Base-by-base conservation (phyloP, 1,284 basidiomycete species). In the Cryptococcus sp. region DNA sequence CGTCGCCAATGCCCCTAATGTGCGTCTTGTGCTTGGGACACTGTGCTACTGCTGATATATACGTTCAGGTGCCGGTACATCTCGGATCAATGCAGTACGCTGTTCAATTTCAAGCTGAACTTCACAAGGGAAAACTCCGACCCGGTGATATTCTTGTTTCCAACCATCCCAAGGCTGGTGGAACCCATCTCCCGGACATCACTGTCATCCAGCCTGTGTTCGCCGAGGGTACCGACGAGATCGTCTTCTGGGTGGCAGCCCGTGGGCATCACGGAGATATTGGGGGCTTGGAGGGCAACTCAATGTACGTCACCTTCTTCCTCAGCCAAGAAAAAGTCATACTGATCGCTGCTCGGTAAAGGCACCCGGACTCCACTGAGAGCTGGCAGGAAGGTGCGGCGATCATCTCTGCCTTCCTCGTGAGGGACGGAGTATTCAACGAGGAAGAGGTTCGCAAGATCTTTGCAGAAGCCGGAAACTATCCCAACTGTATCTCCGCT, bases 401-500 rank as follows among this genome's bases (percentile, higher is more conserved):
- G 54, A 75, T 80, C 61, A 66, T 62, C 46, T 70, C 68, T 3
- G 70, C 93, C 95, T 85, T 69, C 52, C 66, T 74, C n/a, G 70
- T 76, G 46, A 64, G 67, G 26, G 67, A 54, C 40, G 74, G 74
- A 40, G 62, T 68, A 41, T 76, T 76, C 62, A 70, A 76, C 57
- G 70, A 73, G 51, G 83, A 88, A 47, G 89, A 88, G 0, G 79
- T 98, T 13, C 78, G 87, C 19, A 86, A 89, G 67, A 85, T 89
- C 64, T 88, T 98, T 84, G 80, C 93, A 54, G 88, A 90, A 19
- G 59, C 59, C 23, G 59, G 59, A 20, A 41, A 61, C 22, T 55
- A 40, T 47, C 52, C 52, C 39, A 37, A 51, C 10, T 55, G 59
- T 22, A 44, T 56, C 16, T 48, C 52, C 20, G 49, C 59, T 3